Evolutionary conservation across 2,329 filamentous ascomycete species (phyloP).

Genomic region (Fusarium tuaranense): DNA sequence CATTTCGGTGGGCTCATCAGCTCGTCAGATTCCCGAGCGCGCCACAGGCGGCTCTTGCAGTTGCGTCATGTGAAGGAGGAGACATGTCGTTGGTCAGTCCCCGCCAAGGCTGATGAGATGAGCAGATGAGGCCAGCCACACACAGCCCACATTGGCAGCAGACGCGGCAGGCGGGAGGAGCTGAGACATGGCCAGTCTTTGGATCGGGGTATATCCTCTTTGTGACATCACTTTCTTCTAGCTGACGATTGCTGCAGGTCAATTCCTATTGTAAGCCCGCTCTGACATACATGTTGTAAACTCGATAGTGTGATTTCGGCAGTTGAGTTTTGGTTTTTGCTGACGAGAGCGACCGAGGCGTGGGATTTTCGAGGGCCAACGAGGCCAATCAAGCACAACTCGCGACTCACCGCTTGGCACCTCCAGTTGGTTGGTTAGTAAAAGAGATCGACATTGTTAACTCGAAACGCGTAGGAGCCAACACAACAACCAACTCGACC

Average conservation of each 20-base stretch:
- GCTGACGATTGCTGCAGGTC: not conserved
- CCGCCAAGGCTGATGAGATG: conserved; percentile 37
- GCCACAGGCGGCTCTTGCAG: conserved; percentile 4
- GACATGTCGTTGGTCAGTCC: conserved; percentile 10
- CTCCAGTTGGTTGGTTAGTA: not conserved
- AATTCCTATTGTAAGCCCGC: not conserved
- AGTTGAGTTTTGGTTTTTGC: not conserved
- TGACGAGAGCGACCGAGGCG: not conserved
- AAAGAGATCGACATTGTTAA: not conserved
- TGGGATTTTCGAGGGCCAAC: not conserved
- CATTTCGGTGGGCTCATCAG: conserved; percentile 14
- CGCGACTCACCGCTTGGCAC: not conserved
- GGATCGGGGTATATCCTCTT: not conserved
- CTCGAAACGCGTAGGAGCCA: not conserved
- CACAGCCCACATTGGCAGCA: conserved; percentile 3
- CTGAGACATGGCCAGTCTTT: not conserved
- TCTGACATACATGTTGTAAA: not conserved
- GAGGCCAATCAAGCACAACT: not conserved
- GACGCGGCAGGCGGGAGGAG: conserved; percentile 24
- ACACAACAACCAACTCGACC: not conserved
- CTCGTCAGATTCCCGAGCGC: conserved; percentile 8
- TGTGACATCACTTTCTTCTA: not conserved
- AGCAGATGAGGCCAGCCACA: conserved; percentile 29
- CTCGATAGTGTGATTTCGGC: not conserved
- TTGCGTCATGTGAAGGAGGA: not conserved